Conservation (phyloP, 2,329 filamentous ascomycete species). For the Proliferodiscus dingleyae region DNA sequence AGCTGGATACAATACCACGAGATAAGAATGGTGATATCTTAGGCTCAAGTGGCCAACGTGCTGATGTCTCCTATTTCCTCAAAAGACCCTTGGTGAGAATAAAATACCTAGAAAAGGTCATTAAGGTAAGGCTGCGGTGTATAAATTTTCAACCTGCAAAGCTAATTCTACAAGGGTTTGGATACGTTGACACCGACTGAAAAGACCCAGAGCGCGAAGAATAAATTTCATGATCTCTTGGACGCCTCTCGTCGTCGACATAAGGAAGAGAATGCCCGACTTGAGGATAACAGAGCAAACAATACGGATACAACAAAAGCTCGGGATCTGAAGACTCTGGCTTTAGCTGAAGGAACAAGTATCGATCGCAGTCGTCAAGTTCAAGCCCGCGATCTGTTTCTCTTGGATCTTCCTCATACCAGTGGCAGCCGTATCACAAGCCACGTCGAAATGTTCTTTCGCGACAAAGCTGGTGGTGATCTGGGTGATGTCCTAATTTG, state of each 20-base stretch:
- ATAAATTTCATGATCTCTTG: constrained; percentile 61
- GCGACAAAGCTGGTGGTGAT: constrained; percentile 70
- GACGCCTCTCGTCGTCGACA: constrained; percentile 69
- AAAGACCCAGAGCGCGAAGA: constrained; percentile 29
- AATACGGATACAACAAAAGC: constrained; percentile 76
- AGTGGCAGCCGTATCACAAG: constrained; percentile 87
- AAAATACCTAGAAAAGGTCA: constrained; percentile 80
- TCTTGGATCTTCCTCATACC: constrained; percentile 78
- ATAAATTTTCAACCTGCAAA: not conserved
- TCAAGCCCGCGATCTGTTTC: constrained; percentile 83
- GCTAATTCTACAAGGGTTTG: constrained; percentile 17
- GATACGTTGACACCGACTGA: constrained; percentile 38
- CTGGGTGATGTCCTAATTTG: constrained; percentile 86
- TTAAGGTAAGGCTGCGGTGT: constrained; percentile 52
- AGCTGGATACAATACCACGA: constrained; percentile 53
- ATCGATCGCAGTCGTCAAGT: constrained; percentile 80
- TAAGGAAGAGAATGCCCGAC: constrained; percentile 66
- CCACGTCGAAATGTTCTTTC: constrained; percentile 78
- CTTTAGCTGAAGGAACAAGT: constrained; percentile 61
- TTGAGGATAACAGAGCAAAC: constrained; percentile 82
- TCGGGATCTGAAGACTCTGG: constrained; percentile 73
- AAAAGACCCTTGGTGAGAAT: constrained; percentile 84
- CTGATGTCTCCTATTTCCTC: constrained; percentile 89
- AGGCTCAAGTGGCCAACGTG: constrained; percentile 67
- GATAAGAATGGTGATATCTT: constrained; percentile 63